Evolutionary conservation across 352 stramenopile genomes (phyloP).

Genomic region (Globisporangium cystogenes): DNA sequence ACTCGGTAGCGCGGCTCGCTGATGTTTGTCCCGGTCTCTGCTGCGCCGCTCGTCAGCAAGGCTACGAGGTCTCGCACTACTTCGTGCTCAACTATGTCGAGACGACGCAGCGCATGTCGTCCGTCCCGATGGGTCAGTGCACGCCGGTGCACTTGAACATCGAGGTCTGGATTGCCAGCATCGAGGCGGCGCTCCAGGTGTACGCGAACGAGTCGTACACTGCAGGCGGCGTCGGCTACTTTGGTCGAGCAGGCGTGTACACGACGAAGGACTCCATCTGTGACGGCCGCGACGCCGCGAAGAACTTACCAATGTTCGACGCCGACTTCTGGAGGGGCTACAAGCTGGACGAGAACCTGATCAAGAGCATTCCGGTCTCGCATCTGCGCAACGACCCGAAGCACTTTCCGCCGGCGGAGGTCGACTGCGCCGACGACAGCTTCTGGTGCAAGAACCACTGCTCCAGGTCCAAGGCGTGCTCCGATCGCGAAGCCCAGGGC

Average conservation of each 20-base stretch:
- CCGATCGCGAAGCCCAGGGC: slow-evolving; percentile 17
- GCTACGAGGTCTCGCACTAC: slow-evolving; percentile 20
- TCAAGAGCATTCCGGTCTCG: background rate
- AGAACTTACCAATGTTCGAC: slow-evolving; percentile 16
- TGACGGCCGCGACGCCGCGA: slow-evolving; percentile 5
- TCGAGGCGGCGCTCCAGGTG: slow-evolving; percentile 11
- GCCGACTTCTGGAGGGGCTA: slow-evolving; percentile 53
- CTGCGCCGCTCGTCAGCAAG: too few relatives aligned
- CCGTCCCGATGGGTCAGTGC: slow-evolving; percentile 20
- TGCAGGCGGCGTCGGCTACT: slow-evolving; percentile 29
- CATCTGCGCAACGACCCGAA: too few relatives aligned
- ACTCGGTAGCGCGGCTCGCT: too few relatives aligned
- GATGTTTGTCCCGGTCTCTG: too few relatives aligned
- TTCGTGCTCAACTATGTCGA: background rate
- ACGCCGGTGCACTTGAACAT: slow-evolving; percentile 51
- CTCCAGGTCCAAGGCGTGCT: slow-evolving; percentile 37
- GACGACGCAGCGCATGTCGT: slow-evolving; percentile 27
- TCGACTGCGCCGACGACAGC: slow-evolving; percentile 23
- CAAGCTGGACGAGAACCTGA: slow-evolving; percentile 27
- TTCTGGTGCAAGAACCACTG: slow-evolving; percentile 47
- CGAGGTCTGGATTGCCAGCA: slow-evolving; percentile 40
- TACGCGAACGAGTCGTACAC: slow-evolving; percentile 47
- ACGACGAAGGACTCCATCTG: slow-evolving; percentile 31
- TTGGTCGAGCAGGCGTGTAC: slow-evolving; percentile 39
- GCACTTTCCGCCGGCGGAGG: background rate